A percentile compares a stretch with the other conserved stretches of the same genome.
phyloP scores from a whole-genome alignment of 2,329 filamentous ascomycete genomes.

The Hymenoscyphus linearis region DNA sequence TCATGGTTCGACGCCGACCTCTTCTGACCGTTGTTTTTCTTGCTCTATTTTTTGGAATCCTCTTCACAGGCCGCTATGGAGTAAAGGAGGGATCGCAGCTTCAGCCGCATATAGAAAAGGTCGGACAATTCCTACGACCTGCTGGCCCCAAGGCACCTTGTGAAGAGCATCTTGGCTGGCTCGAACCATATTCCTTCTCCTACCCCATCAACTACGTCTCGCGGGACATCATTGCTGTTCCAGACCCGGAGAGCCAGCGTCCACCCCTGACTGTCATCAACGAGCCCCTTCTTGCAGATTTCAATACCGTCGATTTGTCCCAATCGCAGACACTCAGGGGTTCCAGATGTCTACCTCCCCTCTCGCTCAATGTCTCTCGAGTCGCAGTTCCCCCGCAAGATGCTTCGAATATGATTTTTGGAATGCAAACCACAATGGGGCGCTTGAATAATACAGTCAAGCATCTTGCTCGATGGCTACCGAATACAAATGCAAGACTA shows the following conservation, averaged over 20 bases:
- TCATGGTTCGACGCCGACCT: slow-evolving; percentile 18
- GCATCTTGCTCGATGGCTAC: slow-evolving; percentile 30
- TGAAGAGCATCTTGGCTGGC: slow-evolving; percentile 25
- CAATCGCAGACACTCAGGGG: slow-evolving; percentile 18
- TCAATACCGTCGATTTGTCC: slow-evolving; percentile 18
- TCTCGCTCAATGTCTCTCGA: slow-evolving; percentile 25
- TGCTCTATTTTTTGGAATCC: slow-evolving; percentile 14
- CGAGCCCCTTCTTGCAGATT: slow-evolving; percentile 25
- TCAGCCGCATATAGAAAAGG: slow-evolving; percentile 10
- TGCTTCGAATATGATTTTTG: slow-evolving; percentile 49
- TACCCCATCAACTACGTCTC: slow-evolving; percentile 28
- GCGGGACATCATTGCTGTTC: slow-evolving; percentile 25
- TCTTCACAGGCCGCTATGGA: slow-evolving; percentile 18
- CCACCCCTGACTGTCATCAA: slow-evolving; percentile 25
- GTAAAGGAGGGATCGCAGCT: slow-evolving; percentile 5
- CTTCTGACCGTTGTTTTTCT: slow-evolving; percentile 19
- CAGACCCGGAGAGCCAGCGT: slow-evolving; percentile 14
- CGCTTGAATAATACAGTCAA: slow-evolving; percentile 28
- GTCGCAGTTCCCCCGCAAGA: slow-evolving; percentile 33
- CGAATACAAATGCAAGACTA: slow-evolving; percentile 27
- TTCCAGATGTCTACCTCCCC: slow-evolving; percentile 22
- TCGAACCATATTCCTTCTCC: slow-evolving; percentile 26
- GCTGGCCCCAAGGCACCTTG: slow-evolving; percentile 14
- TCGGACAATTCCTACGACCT: slow-evolving; percentile 15
- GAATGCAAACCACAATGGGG: slow-evolving; percentile 28